Evolutionary conservation across 1,284 basidiomycete species (phyloP).

Genomic region (Laetiporus sulphureus): DNA sequence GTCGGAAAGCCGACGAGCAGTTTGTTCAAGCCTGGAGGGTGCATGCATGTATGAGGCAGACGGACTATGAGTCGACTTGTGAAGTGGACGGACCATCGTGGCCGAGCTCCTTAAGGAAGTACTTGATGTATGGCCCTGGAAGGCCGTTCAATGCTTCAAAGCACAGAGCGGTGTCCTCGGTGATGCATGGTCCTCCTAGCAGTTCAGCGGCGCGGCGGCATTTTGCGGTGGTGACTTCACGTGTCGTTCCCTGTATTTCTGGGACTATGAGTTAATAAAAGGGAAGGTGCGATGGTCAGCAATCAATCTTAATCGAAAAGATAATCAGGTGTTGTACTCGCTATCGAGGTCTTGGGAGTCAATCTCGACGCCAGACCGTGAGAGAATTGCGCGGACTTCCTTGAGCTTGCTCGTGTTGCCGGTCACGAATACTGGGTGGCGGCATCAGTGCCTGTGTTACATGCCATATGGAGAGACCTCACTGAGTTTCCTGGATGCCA

Average conservation of each 20-base stretch:
- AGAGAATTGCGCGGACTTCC: conserved; percentile 81
- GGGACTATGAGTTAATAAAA: conserved; percentile 75
- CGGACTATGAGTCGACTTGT: too few relatives aligned
- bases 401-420: conserved; percentile 92
- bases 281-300: background rate
- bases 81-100: conserved; percentile 56
- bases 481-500: background rate
- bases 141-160: conserved; percentile 87
- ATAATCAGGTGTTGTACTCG: too few relatives aligned
- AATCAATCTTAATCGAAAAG: too few relatives aligned
- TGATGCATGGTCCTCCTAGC: conserved; percentile 85
- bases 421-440: conserved; percentile 81
- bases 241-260: conserved; percentile 90
- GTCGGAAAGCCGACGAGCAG: conserved; percentile 82
- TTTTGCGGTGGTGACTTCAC: conserved; percentile 88
- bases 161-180: conserved; percentile 94
- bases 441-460: background rate
- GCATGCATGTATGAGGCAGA: too few relatives aligned
- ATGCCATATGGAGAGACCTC: too few relatives aligned
- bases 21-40: conserved; percentile 68
- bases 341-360: conserved; percentile 66
- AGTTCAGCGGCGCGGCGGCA: conserved; percentile 80
- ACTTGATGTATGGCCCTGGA: conserved; percentile 96
- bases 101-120: conserved; percentile 78
- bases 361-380: conserved; percentile 52